Base-by-base conservation (phyloP, 352 stramenopile species). In the Phytophthora pluvialis region DNA sequence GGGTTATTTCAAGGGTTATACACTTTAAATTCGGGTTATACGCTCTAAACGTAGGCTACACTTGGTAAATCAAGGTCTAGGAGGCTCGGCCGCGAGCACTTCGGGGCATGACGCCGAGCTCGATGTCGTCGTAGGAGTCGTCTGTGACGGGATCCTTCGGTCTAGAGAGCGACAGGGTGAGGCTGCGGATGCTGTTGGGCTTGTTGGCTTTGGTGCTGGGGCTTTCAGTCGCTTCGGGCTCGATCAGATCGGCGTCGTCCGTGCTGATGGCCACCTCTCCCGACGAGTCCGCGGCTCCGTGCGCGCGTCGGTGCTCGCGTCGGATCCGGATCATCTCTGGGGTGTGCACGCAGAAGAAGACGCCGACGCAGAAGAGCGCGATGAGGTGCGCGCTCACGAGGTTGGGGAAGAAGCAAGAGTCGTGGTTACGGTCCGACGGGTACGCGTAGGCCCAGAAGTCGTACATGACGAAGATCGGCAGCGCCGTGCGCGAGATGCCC, bases 311-410 rank as follows among this genome's bases (percentile, higher is more conserved):
- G 29, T 70, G 49, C n/a, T 74, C 58, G 8, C 67, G 67, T 50
- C 68, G 66, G 18, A 75, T 72, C 11, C 55, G 64, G 11, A 88
- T 60, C 67, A 93, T 81, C 62, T 94, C 86, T 1, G 83, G 84
- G 3, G 82, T 93, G 70, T 92, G 83, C 39, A 92, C 80, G 58
- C 90, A 91, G 63, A 90, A 81, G 60, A 94, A 94, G 11, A 93
- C 83, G 50, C 83, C 81, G 35, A 94, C 73, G 59, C 86, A 94
- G 44, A 93, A 93, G 44, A 93, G 70, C 51, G 86, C 77, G 47
- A 94, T 93, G 54, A 93, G 57, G 69, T 94, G 83, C 7, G 86
- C 84, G 31, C 81, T 81, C 18, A 92, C 75, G 21, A 93, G 48
- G 60, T 90, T 93, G 10, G 86, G 80, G 67, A 89, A 91, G 56